Percentiles rank a stretch among this genome's conserved stretches.
Evolutionary conservation across 169 alveolate genomes (phyloP).

Genomic region (Plasmodium malariae): DNA sequence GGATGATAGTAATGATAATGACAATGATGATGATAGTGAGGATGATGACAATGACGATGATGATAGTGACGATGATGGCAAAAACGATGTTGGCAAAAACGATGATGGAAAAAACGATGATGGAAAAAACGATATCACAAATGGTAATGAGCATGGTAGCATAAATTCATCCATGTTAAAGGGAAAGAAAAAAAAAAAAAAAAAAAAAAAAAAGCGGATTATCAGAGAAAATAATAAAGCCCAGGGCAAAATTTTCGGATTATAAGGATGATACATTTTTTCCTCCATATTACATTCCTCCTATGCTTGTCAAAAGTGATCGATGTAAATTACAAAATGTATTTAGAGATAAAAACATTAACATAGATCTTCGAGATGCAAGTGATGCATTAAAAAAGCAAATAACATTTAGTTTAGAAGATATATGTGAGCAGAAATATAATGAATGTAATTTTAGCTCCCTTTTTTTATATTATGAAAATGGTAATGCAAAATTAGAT

Average conservation of each 20-base stretch:
- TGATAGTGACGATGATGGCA: not conserved
- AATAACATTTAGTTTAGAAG: slow-evolving; percentile 21
- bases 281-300: slow-evolving; percentile 64
- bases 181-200: not conserved
- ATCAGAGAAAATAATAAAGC: not conserved
- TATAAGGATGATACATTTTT: slow-evolving; percentile 24
- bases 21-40: not conserved
- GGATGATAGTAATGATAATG: not conserved
- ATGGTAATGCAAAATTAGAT: slow-evolving; percentile 44
- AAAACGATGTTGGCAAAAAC: not conserved
- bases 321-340: slow-evolving; percentile 56
- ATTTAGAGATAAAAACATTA: slow-evolving; percentile 11
- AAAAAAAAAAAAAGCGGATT: not conserved
- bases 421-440: slow-evolving; percentile 38
- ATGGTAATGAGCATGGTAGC: not conserved
- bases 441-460: slow-evolving; percentile 32
- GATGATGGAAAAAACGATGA: not conserved
- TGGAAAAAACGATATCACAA: not conserved
- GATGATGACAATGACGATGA: not conserved
- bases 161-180: not conserved
- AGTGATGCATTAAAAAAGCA: slow-evolving; percentile 31
- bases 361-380: slow-evolving; percentile 29
- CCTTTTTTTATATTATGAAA: slow-evolving; percentile 41
- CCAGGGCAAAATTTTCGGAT: not conserved
- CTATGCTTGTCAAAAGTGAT: slow-evolving; percentile 18